Evolutionary conservation across 495 filamentous ascomycete genomes (phyloP), one percentile per base, ranked within the genome.

Genomic region (Polyplosphaeria fusca): DNA sequence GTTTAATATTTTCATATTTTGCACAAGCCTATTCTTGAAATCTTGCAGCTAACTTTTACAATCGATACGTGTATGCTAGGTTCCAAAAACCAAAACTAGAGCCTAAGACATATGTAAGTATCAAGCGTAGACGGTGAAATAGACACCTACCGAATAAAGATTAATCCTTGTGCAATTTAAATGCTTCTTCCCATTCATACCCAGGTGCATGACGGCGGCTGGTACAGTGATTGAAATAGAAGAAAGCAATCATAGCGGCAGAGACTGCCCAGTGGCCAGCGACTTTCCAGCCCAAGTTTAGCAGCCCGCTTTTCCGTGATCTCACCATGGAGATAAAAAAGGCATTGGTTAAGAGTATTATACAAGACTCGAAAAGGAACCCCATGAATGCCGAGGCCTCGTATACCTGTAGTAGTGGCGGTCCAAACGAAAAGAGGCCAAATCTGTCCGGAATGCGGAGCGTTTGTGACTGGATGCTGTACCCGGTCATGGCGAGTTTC

Each of bases 401-500:
- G 44, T 60, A 47, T n/a, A 66, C 67, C 42, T 69, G 65, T 20
- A 67, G 61, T 22, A 55, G 61, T 43, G 67, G 64, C 26, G 67
- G 61, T 51, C 64, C 53, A 20, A 67, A 39, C 48, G 68, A 69
- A 49, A 70, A 70, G 56, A 67, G 50, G 58, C 57, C 68, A 37
- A 50, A 58, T 48, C 60, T 46, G 51, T 69, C 64, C 20, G 68
- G 67, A 40, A 70, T 69, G 48, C 49, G 63, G 41, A 69, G 57
- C 25, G 61, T 65, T 47, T 61, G 43, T 26, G 61, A 67, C 47
- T 70, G 64, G 67, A 73, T 53, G 70, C 64, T 22, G 67, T 67
- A 52, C 68, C 67, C 51, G 47, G 44, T 54, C 20, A 46, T 66
- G 14, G 60, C 43, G 63, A 64, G 49, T 57, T 57, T 65, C 54